phyloP scores from a whole-genome alignment of 345 rosid species.

The Lumnitzera littorea region DNA sequence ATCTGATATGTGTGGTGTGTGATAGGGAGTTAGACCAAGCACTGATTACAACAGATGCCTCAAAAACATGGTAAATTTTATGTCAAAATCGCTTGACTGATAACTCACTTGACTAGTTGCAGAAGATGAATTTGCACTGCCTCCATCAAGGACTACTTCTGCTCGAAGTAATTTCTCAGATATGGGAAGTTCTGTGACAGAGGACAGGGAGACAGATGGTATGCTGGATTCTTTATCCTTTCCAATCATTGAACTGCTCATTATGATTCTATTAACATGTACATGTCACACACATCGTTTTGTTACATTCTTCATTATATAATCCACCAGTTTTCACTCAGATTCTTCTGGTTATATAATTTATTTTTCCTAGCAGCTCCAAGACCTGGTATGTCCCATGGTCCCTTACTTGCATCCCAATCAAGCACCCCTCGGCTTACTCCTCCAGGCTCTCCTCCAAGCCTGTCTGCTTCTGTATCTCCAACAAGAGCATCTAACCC shows the following conservation, averaged over 20 bases:
- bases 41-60: too few species aligned
- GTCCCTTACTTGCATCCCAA: conserved; percentile 49
- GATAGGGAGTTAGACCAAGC: too few species aligned
- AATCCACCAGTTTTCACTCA: background rate
- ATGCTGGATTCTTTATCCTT: conserved; percentile 7
- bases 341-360: background rate
- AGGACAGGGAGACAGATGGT: conserved; percentile 54
- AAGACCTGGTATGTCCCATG: conserved; percentile 32
- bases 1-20: too few species aligned
- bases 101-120: conserved; percentile 6
- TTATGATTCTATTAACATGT: too few species aligned
- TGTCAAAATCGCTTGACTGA: too few species aligned
- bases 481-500: conserved; percentile 75
- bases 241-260: background rate
- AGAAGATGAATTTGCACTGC: conserved; percentile 55
- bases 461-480: conserved; percentile 65
- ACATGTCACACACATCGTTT: background rate
- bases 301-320: background rate
- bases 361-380: conserved; percentile 24
- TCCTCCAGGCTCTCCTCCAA: conserved; percentile 87
- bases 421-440: conserved; percentile 67
- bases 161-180: conserved; percentile 49
- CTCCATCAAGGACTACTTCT: conserved; percentile 47
- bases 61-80: too few species aligned
- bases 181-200: conserved; percentile 30